Evolutionary conservation across 345 rosid genomes (phyloP).

Genomic region (Capsella bursapastoris): DNA sequence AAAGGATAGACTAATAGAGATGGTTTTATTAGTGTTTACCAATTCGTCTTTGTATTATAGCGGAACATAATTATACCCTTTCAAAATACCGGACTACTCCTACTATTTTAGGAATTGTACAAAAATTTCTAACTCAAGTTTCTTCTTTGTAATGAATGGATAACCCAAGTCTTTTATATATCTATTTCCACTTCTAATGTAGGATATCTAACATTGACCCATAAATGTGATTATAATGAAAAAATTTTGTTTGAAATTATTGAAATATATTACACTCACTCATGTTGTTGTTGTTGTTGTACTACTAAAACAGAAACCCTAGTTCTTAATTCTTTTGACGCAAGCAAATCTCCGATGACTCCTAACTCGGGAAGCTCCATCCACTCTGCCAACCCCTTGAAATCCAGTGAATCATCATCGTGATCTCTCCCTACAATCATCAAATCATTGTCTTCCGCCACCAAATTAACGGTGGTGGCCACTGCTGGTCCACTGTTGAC

Average conservation of each 20-base stretch:
- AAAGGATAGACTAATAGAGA: too few relatives aligned
- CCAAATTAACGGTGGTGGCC: conserved; percentile 35
- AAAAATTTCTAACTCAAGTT: background rate
- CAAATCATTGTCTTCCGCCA: conserved; percentile 49
- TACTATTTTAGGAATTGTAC: background rate
- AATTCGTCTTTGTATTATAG: background rate
- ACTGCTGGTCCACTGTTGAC: conserved; percentile 53
- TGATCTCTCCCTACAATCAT: conserved; percentile 61
- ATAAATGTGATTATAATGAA: background rate
- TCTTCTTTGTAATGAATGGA: background rate
- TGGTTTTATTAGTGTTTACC: background rate
- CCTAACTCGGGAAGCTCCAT: conserved; percentile 74
- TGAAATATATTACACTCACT: conserved; percentile 26
- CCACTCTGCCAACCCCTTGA: conserved; percentile 59
- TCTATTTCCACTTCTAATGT: background rate
- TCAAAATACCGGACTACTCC: background rate
- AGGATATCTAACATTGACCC: background rate
- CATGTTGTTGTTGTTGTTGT: conserved; percentile 55
- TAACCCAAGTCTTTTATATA: background rate
- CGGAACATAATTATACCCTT: background rate
- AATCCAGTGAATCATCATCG: conserved; percentile 42
- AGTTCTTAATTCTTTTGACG: conserved; percentile 53
- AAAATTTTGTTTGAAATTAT: background rate
- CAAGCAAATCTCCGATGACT: conserved; percentile 65
- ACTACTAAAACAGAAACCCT: conserved; percentile 59